Evolutionary conservation across 2,329 filamentous ascomycete genomes (phyloP), one percentile per base, ranked within the genome.

Genomic region (Aspergillus sp.): DNA sequence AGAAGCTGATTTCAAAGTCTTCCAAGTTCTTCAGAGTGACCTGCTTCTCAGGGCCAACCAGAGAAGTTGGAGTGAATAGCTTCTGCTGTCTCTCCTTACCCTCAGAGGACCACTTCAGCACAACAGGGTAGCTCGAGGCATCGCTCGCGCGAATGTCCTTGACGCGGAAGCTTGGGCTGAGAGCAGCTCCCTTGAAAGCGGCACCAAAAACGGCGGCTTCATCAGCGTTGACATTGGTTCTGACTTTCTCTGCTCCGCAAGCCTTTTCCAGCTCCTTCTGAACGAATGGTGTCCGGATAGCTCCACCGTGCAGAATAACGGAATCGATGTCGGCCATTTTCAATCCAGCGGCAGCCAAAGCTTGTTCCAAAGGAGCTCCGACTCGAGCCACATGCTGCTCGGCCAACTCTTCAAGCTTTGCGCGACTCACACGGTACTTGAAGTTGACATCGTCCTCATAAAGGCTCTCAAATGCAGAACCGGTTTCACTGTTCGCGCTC

Each of bases 151-250:
- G 79, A 53, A 98, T 98, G 62, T 97, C 93, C 77, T 97, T 98
- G 62, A 98, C 93, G 49, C 90, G 85, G 82, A 98, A 98, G 64
- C 87, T 91, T 33, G 91, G 90, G 69, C 89, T 96, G 46, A 98
- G 77, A 56, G 88, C 83, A 41, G 93, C 93, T 40, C 88, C 93
- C 62, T 90, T 88, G 77, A 98, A 97, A 27, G 86, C 90, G 43
- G 93, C 91, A 57, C 93, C 93, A 66, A 97, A 95, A 7, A 95
- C 93, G 40, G 93, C 93, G 26, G 93, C 86, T 70, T 98, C 93
- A 59, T 98, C 93, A 8, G 91, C 87, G 71, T 98, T 98, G 62
- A 98, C 93, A 58, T 94, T 98, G 60, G 85, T 86, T 52, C 90
- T 85, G 47, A 98, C 76, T 74, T 95, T 96, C 40, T 86, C 82